These are phyloP conservation scores for Cercospora janseana DNA, from an alignment of 2,329 filamentous ascomycete genomes.

Conservation along the genomic window DNA sequence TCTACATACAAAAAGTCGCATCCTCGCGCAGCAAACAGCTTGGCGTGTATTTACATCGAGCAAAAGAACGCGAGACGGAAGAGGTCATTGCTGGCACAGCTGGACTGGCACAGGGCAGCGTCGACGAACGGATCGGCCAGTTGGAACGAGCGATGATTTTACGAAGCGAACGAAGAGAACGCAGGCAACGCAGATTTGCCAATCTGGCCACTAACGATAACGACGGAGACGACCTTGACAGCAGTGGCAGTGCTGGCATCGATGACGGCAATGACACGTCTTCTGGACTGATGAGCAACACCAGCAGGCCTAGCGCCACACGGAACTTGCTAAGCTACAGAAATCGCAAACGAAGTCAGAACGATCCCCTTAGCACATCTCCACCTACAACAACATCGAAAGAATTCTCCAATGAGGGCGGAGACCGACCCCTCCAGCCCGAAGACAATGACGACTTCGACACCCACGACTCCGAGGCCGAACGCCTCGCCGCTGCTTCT, in stretches of 20 bases:
- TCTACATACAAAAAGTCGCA: constrained; percentile 61
- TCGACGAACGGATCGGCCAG: constrained; percentile 55
- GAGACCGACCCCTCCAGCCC: constrained; percentile 4
- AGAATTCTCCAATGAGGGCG: background rate
- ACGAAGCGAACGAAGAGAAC: constrained; percentile 38
- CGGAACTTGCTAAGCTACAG: constrained; percentile 32
- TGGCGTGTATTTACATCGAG: constrained; percentile 59
- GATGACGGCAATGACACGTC: constrained; percentile 37
- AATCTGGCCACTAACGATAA: constrained; percentile 18
- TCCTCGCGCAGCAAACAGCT: constrained; percentile 56
- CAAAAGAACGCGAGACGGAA: constrained; percentile 55
- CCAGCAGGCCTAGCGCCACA: constrained; percentile 25
- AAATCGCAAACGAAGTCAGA: constrained; percentile 30
- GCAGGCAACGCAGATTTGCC: constrained; percentile 31
- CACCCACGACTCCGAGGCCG: constrained; percentile 18
- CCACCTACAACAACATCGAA: constrained; percentile 7
- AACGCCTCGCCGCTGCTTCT: constrained; percentile 24
- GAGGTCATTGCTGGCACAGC: constrained; percentile 43
- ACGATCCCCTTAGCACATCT: constrained; percentile 23
- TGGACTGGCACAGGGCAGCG: constrained; percentile 43
- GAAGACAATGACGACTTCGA: constrained; percentile 30
- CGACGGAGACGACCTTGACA: constrained; percentile 40
- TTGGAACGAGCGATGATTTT: constrained; percentile 55
- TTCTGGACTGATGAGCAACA: constrained; percentile 11
- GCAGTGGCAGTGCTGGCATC: constrained; percentile 48